Evolutionary conservation across 1,284 basidiomycete species (phyloP).

Genomic region (Apiotrichum siamense): DNA sequence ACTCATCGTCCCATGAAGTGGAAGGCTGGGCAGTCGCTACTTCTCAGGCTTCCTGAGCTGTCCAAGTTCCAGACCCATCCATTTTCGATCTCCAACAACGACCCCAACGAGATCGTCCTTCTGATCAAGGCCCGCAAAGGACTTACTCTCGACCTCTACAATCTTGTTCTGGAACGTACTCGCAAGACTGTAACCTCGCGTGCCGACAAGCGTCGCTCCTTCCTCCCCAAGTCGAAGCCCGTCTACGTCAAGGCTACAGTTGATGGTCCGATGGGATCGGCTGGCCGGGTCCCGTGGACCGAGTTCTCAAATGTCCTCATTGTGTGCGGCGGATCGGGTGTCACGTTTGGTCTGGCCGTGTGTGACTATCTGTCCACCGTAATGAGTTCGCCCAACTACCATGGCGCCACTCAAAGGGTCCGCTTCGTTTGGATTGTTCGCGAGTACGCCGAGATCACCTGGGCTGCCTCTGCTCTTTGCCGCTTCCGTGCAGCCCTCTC

Average conservation of each 20-base stretch:
- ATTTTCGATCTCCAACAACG: conserved; percentile 69
- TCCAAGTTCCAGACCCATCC: conserved; percentile 68
- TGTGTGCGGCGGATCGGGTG: conserved; percentile 72
- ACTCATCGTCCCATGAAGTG: conserved; percentile 60
- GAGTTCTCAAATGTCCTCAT: conserved; percentile 61
- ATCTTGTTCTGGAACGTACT: conserved; percentile 49
- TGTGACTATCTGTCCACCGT: conserved; percentile 65
- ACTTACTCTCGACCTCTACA: conserved; percentile 67
- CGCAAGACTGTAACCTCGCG: background rate
- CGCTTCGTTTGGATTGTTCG: conserved; percentile 79
- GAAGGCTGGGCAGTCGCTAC: conserved; percentile 61
- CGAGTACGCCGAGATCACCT: conserved; percentile 75
- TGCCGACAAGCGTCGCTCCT: background rate
- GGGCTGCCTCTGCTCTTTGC: conserved; percentile 67
- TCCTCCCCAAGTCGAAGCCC: conserved; percentile 17
- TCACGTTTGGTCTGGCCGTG: conserved; percentile 68
- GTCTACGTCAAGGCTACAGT: conserved; percentile 59
- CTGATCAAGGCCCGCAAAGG: conserved; percentile 70
- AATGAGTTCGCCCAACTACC: conserved; percentile 38
- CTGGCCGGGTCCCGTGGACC: conserved; percentile 61
- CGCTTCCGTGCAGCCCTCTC: conserved; percentile 63
- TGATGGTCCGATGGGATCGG: conserved; percentile 72
- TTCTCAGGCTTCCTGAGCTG: conserved; percentile 65
- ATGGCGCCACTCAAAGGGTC: conserved; percentile 56
- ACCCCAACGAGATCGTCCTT: conserved; percentile 61